Evolutionary conservation across 129 eudicot species (phyloP).

Genomic region (Scalesia atractyloides): DNA sequence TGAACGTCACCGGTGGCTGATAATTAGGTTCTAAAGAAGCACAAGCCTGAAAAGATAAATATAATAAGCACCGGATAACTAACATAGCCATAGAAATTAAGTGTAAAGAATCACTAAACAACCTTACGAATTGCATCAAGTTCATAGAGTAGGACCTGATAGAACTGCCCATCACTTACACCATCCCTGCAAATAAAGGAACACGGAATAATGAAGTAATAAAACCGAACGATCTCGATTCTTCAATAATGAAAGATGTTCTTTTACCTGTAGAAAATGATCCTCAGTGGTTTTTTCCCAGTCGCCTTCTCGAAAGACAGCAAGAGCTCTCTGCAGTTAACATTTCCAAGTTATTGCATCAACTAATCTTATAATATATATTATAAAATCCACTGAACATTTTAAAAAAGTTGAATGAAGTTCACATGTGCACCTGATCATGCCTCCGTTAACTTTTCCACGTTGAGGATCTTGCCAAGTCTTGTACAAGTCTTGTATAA

Average conservation of each 20-base stretch:
- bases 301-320: conserved; percentile 75
- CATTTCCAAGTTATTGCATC: background rate
- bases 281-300: conserved; percentile 75
- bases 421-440: conserved; percentile 62
- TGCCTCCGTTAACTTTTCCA: conserved; percentile 81
- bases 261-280: conserved; percentile 80
- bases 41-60: conserved; percentile 69
- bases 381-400: background rate
- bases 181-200: conserved; percentile 62
- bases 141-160: conserved; percentile 86
- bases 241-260: background rate
- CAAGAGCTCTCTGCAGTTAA: conserved; percentile 71
- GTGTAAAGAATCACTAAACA: background rate
- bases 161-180: conserved; percentile 92
- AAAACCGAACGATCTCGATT: background rate
- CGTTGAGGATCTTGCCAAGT: conserved; percentile 81
- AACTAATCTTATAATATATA: background rate
- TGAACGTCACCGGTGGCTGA: conserved; percentile 91
- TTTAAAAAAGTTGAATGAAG: background rate
- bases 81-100: background rate
- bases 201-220: background rate
- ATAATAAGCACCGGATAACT: conserved; percentile 14
- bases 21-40: conserved; percentile 82
- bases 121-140: conserved; percentile 99
- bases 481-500: conserved; percentile 83